phyloP scores from a whole-genome alignment of 2,329 filamentous ascomycete species.

The Chrysoporthe austroafricana region DNA sequence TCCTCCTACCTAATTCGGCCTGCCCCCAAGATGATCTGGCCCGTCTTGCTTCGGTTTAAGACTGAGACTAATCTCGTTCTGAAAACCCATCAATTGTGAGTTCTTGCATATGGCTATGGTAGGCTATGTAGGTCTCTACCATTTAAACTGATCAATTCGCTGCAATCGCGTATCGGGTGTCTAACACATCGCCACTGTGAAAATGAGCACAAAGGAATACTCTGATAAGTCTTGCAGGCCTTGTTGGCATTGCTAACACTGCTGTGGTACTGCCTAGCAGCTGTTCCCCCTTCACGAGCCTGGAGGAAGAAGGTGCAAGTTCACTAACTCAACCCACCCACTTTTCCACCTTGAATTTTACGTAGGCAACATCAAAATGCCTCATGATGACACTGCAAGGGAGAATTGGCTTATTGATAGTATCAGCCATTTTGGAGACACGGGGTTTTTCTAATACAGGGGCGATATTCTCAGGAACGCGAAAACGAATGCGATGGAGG shows the following conservation, averaged over 20 bases:
- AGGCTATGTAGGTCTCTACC: neutral
- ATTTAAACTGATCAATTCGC: neutral
- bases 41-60: conserved; percentile 18
- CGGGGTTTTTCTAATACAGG: too few relatives aligned
- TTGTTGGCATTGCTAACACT: neutral
- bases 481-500: neutral
- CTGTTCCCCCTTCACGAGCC: too few relatives aligned
- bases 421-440: neutral
- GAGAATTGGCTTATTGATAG: neutral
- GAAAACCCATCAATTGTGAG: neutral
- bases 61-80: conserved; percentile 1
- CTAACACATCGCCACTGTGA: neutral
- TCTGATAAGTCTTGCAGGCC: neutral
- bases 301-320: neutral
- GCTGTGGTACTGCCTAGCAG: neutral
- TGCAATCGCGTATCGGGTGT: neutral
- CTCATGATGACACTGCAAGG: neutral
- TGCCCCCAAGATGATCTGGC: conserved; percentile 1
- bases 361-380: neutral
- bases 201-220: neutral
- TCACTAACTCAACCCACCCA: neutral
- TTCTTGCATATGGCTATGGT: neutral
- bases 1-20: conserved; percentile 27
- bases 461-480: neutral
- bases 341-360: neutral